Evolutionary conservation across 2,329 filamentous ascomycete genomes (phyloP).

Genomic region (Neofusicoccum sp.): DNA sequence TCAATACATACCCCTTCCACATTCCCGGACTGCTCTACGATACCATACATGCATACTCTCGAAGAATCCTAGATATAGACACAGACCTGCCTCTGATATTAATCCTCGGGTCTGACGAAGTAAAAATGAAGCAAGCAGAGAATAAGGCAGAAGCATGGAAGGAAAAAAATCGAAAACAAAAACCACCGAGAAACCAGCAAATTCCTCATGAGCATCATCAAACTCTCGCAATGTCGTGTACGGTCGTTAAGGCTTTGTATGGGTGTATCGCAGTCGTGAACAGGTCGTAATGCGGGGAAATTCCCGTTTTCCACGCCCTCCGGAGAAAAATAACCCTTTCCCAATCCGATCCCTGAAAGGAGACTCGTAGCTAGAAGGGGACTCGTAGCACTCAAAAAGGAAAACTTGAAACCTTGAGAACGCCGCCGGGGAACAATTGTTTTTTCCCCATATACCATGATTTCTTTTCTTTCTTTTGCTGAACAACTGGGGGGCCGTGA

Average conservation of each 20-base stretch:
- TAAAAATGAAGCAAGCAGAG: neutral
- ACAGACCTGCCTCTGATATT: conserved; percentile 6
- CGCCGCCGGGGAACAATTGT: neutral
- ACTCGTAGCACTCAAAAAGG: conserved; percentile 8
- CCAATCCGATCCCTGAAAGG: conserved; percentile 5
- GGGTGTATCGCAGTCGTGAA: conserved; percentile 13
- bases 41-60: neutral
- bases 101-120: conserved; percentile 6
- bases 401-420: neutral
- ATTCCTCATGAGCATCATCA: conserved; percentile 3
- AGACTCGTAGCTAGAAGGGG: conserved; percentile 6
- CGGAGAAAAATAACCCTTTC: neutral
- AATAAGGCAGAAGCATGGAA: neutral
- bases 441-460: neutral
- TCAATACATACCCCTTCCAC: neutral
- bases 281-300: conserved; percentile 5
- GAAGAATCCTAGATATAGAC: neutral
- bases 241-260: conserved; percentile 15
- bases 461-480: neutral
- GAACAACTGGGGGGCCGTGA: neutral
- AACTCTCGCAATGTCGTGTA: conserved; percentile 3
- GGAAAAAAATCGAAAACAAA: neutral
- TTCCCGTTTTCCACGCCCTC: conserved; percentile 6
- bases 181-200: neutral
- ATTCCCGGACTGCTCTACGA: neutral